Base-by-base conservation (phyloP, 441 rosid species). In the Aquilaria agallochum region DNA sequence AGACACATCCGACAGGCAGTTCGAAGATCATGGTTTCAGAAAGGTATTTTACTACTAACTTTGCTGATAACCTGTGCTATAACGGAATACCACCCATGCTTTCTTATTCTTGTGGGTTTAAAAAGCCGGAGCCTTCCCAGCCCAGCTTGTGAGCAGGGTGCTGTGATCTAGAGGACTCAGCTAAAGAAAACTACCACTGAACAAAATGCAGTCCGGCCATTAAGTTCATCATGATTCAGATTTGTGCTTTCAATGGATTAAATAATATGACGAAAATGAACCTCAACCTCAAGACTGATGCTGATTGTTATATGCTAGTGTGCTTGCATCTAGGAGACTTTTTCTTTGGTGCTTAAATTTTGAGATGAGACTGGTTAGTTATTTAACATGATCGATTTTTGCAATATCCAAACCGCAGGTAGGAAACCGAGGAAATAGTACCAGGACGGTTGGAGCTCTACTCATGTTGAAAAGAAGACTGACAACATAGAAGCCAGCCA, bases 21-120 rank as follows among this genome's bases (percentile, higher is more conserved):
- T 75, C 84, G 95, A 49, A 88, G 78, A 64, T 90, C 97, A 54
- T 90, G 89, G 95, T 88, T 90, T 69, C 86, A 80, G 68, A 84
- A 72, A 83, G 97, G 97, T 90, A 81, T 27, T 33, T 7, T 14
- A 10, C 50, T 42, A 27, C 20, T 20, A 10, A 40, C 45, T 40
- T 40, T 40, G 9, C 45, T 40, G 45, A 40, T 42, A 44, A 59
- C 60, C 47, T 56, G 55, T 63, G 49, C 58, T n/a, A 40, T 40
- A 40, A 40, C 9, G 45, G 9, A 40, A 40, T 20, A 20, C 27
- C 27, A 20, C 27, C 27, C 27, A 20, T 10, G 7, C 8, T 1
- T 54, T 5, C 32, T 27, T 15, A 9, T 10, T 54, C 36, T 54
- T 20, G 27, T 20, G 27, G 27, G 27, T 31, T 27, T 54, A 31